These are phyloP conservation scores for Dacryopinax spathularia DNA, from an alignment of 768 basidiomycete genomes.

Conservation along the genomic window DNA sequence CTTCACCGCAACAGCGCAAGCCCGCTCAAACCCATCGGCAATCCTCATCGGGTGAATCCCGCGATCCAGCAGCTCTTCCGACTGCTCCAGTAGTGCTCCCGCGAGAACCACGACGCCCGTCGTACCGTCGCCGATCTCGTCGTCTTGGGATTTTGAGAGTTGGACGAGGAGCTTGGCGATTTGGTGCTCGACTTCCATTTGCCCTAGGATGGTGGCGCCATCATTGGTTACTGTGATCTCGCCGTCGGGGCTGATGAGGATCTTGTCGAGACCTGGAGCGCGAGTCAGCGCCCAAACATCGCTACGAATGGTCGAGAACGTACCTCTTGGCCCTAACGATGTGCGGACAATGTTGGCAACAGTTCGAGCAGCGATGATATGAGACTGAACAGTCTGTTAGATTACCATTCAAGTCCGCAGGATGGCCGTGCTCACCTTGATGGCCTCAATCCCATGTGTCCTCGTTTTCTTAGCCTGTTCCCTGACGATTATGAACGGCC, in stretches of 20 bases:
- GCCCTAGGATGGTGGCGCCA: conserved; percentile 92
- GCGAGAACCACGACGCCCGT: conserved; percentile 98
- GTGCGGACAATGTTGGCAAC: conserved; percentile 92
- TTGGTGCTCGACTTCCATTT: conserved; percentile 99
- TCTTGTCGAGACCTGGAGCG: conserved; percentile 74
- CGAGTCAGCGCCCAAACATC: background rate
- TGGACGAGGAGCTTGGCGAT: conserved; percentile 96
- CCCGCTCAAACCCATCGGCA: conserved; percentile 95
- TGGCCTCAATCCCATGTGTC: conserved; percentile 83
- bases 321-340: conserved; percentile 87
- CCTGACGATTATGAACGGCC: conserved; percentile 94
- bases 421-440: conserved; percentile 69
- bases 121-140: conserved; percentile 98
- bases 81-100: conserved; percentile 91
- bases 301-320: conserved; percentile 11
- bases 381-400: conserved; percentile 38
- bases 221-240: conserved; percentile 99
- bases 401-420: background rate
- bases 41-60: conserved; percentile 98
- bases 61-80: conserved; percentile 91
- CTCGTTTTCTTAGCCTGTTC: conserved; percentile 89
- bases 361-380: conserved; percentile 88
- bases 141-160: conserved; percentile 94
- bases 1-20: conserved; percentile 77
- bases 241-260: conserved; percentile 88